Base-by-base conservation (phyloP, 148 eudicot species). In the Arbutus unedo region DNA sequence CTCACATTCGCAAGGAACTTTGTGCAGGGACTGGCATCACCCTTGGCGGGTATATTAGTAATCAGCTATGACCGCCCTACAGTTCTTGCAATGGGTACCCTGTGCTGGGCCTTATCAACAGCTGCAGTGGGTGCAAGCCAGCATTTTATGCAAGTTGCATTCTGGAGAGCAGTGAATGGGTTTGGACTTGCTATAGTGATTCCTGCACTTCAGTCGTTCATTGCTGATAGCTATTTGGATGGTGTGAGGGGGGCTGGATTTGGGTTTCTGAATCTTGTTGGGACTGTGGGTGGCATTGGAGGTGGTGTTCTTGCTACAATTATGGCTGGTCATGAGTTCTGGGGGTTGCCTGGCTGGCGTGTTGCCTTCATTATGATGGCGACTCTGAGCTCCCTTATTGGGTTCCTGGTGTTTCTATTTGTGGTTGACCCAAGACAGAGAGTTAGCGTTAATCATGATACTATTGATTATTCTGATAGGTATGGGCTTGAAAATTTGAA, bases 101-200 rank as follows among this genome's bases (percentile, higher is more conserved):
- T 94, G 51, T 91, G 91, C 75, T 96, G 99, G 99, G 99, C 98
- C 59, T 19, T 94, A 41, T 93, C 99, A 62, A 96, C 99, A n/a
- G 98, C 93, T 83, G 92, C 93, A n/a, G 97, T 96, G 47, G 99
- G 98, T 45, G 89, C 87, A 16, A 93, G 97, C 90, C 92, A 85
- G 76, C 84, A 82, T 50, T 94, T 94, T 85, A 15, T 80, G 44
- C 97, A 93, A 77, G 94, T 96, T 57, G 97, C 92, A 15, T 93
- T 93, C 76, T 96, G 98, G 98, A 92, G 98, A 83, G 97, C 95
- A 9, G 81, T 96, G 48, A 96, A 96, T 88, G 99, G 99, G 5
- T 87, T 96, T 72, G 99, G 99, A 60, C 91, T 96, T n/a, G 99
- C 97, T 54, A 94, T 96, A 71, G 99, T 96, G 81, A 96, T 94